Conservation (phyloP, 192 early-diverging fungal genomes). For the Dissophora ornata region DNA sequence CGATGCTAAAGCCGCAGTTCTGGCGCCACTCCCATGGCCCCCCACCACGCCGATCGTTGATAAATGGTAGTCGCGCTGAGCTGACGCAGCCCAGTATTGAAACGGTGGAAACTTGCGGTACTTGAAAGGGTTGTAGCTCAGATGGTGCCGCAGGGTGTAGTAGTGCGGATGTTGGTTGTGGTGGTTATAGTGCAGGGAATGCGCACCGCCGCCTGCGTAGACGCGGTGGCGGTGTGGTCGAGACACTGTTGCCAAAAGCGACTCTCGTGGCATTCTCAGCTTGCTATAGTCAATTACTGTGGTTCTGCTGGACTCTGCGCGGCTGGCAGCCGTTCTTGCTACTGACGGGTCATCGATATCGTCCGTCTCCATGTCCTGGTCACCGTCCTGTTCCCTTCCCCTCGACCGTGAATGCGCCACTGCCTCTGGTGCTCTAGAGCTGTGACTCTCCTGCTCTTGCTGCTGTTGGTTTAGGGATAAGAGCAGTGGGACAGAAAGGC, state of each 20-base stretch:
- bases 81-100: slow-evolving; percentile 38
- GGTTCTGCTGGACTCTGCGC: background rate
- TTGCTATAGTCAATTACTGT: too few relatives aligned
- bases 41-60: slow-evolving; percentile 27
- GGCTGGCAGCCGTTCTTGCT: background rate
- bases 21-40: background rate
- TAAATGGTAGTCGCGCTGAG: slow-evolving; percentile 43
- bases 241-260: background rate
- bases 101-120: slow-evolving; percentile 49
- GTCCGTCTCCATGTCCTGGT: slow-evolving; percentile 18
- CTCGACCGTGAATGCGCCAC: background rate
- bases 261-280: background rate
- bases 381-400: slow-evolving; percentile 9
- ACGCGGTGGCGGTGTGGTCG: slow-evolving; percentile 11
- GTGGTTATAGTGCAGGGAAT: background rate
- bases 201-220: background rate
- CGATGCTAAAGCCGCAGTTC: background rate
- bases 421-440: too few relatives aligned
- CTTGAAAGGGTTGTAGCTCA: slow-evolving; percentile 22
- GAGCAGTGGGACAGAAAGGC: slow-evolving; percentile 36
- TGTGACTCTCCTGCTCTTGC: too few relatives aligned
- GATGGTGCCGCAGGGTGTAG: slow-evolving; percentile 15
- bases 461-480: slow-evolving; percentile 1
- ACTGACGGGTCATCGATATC: background rate
- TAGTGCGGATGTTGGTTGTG: slow-evolving; percentile 11